These are phyloP conservation scores for Isoetes taiwanensis DNA, from an alignment of 75 land plant genomes.

Conservation along the genomic window DNA sequence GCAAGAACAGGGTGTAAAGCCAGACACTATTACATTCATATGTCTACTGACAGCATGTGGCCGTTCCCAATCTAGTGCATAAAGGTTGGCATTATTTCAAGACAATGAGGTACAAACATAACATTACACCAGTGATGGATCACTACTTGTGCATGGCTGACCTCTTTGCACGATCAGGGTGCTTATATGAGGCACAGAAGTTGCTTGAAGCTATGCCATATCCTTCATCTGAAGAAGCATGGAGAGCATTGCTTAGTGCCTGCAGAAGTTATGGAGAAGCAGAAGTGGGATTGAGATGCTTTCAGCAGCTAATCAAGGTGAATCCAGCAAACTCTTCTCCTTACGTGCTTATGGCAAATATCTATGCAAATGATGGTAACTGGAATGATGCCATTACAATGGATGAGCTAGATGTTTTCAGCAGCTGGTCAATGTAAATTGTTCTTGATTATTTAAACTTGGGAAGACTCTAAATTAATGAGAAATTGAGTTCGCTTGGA, in stretches of 20 bases:
- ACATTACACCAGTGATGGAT: slow-evolving; percentile 14
- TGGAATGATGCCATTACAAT: too few relatives aligned
- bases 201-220: slow-evolving; percentile 16
- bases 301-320: too few relatives aligned
- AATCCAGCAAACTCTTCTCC: too few relatives aligned
- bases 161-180: slow-evolving; percentile 20
- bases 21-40: slow-evolving; percentile 17
- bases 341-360: too few relatives aligned
- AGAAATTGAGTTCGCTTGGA: too few relatives aligned
- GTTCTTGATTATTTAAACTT: too few relatives aligned
- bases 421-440: too few relatives aligned
- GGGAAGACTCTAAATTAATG: too few relatives aligned
- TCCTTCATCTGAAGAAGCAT: slow-evolving; percentile 9
- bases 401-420: too few relatives aligned
- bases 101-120: slow-evolving; percentile 15
- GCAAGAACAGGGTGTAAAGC: slow-evolving; percentile 3
- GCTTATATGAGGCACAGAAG: slow-evolving; percentile 20
- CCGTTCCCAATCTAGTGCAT: slow-evolving; percentile 15
- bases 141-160: slow-evolving; percentile 33
- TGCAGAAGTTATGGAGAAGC: slow-evolving; percentile 14
- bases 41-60: slow-evolving; percentile 21
- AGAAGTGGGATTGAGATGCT: too few relatives aligned
- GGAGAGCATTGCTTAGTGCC: slow-evolving; percentile 35
- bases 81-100: slow-evolving; percentile 12
- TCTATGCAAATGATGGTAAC: too few relatives aligned